Conservation (phyloP, 2,329 filamentous ascomycete genomes). For the Aspergillus vadensis region DNA sequence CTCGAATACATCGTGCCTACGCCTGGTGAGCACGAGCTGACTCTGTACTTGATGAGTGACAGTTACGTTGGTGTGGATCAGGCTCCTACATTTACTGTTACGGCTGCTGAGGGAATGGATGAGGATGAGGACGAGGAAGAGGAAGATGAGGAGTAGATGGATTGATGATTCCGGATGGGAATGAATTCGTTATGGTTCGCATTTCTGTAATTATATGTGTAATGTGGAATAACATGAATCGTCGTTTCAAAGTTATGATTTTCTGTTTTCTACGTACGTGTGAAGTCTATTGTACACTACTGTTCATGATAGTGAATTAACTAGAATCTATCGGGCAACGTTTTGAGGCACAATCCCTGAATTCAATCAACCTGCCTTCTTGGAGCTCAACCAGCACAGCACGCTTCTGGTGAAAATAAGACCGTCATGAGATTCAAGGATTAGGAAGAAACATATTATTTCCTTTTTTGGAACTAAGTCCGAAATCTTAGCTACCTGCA, state of each 20-base stretch:
- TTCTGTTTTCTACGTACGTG: too few relatives aligned
- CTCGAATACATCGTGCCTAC: slow-evolving; percentile 89
- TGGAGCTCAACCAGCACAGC: too few relatives aligned
- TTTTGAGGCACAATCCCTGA: too few relatives aligned
- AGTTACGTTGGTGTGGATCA: slow-evolving; percentile 97
- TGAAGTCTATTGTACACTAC: too few relatives aligned
- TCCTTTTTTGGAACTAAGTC: too few relatives aligned
- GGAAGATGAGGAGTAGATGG: slow-evolving; percentile 56
- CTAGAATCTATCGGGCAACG: too few relatives aligned
- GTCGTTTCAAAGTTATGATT: neutral
- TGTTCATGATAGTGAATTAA: too few relatives aligned
- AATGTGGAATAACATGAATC: slow-evolving; percentile 9
- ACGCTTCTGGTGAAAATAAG: too few relatives aligned
- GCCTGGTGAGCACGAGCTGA: slow-evolving; percentile 81
- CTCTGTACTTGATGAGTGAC: slow-evolving; percentile 94
- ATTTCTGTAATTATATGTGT: slow-evolving; percentile 19
- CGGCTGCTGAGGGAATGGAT: slow-evolving; percentile 89
- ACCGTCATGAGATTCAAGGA: too few relatives aligned
- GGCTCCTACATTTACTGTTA: slow-evolving; percentile 83
- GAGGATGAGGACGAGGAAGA: slow-evolving; percentile 87
- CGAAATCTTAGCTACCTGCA: too few relatives aligned
- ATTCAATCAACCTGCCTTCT: too few relatives aligned
- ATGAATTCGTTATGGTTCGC: slow-evolving; percentile 4
- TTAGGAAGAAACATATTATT: too few relatives aligned
- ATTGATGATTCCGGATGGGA: neutral